Evolutionary conservation across 1,139 yeast genomes (phyloP).

Genomic region (Pichia sp.): DNA sequence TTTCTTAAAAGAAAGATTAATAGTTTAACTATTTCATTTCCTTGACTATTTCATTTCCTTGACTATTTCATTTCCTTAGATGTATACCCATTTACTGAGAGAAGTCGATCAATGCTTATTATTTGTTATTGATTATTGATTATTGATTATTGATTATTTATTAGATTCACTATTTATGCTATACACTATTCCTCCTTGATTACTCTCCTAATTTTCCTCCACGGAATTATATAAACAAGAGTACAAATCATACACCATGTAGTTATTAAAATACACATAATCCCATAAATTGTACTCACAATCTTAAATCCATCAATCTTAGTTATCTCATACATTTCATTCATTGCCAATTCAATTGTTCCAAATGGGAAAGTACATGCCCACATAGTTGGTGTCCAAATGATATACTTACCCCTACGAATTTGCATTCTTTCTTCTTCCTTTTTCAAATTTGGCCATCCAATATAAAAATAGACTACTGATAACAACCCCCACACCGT

Average conservation of each 20-base stretch:
- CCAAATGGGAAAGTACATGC: constrained; percentile 88
- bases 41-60: too few species aligned
- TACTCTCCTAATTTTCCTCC: constrained; percentile 1
- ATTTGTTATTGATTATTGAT: too few species aligned
- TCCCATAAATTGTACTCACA: constrained; percentile 56
- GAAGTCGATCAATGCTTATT: too few species aligned
- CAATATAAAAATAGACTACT: constrained; percentile 32
- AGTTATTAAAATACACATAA: constrained; percentile 35
- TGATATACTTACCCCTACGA: background rate
- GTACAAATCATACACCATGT: constrained; percentile 35
- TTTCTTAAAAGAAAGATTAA: too few species aligned
- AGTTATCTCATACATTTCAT: constrained; percentile 41
- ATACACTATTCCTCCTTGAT: background rate
- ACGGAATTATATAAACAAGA: constrained; percentile 28
- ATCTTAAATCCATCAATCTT: constrained; percentile 48
- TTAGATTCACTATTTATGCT: too few species aligned
- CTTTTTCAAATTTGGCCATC: constrained; percentile 23
- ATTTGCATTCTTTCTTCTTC: background rate
- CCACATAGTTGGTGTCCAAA: constrained; percentile 68
- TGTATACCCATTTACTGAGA: too few species aligned
- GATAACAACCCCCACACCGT: constrained; percentile 48
- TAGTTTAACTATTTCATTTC: too few species aligned
- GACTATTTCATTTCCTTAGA: too few species aligned
- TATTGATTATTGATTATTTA: too few species aligned
- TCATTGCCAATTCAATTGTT: constrained; percentile 62